Evolutionary conservation across 1,284 basidiomycete species (phyloP), one percentile per base, ranked within the genome.

Genomic region (Irpex rosettiformis): DNA sequence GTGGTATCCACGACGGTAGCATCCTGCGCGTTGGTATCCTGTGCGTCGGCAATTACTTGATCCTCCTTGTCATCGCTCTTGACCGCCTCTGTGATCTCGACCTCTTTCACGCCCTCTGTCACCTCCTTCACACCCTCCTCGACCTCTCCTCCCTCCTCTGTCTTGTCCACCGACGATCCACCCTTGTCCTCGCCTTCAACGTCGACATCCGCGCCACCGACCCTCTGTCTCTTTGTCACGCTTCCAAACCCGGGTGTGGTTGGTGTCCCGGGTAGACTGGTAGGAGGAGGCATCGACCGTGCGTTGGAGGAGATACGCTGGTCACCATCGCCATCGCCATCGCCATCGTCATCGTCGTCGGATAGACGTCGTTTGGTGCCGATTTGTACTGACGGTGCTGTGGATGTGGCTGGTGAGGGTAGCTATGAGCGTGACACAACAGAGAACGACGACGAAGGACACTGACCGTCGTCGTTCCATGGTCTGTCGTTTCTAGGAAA

Each of bases 391-490:
- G 81, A 80, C 2, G 88, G 88, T 2, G 89, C 86, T 65, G 82
- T 87, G 21, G 88, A 89, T 2, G 88, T 89, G 47, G 86, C 88
- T 90, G 65, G 25, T 55, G 37, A 40, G 56, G 2, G 27, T 53
- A 53, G 63, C 65, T 59, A 58, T 52, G 57, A 48, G 60, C n/a
- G 22, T 18, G 49, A n/a, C 18, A 37, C 11, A 33, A 25, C 22
- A 28, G 10, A 27, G 13, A 27, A 16, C 48, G 27, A 51, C 21
- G 27, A 28, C 6, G 27, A 51, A 27, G 55, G 61, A 42, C 22
- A 77, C 84, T 75, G 65, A 89, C 88, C 85, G 70, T 90, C 87
- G 61, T 89, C 87, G 62, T 79, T 78, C 87, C 87, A 89, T 49
- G 86, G 85, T 59, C 85, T 77, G 71, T 90, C 88, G 28, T 84